Evolutionary conservation across 2,329 filamentous ascomycete species (phyloP).

Genomic region (Monascus ruber): DNA sequence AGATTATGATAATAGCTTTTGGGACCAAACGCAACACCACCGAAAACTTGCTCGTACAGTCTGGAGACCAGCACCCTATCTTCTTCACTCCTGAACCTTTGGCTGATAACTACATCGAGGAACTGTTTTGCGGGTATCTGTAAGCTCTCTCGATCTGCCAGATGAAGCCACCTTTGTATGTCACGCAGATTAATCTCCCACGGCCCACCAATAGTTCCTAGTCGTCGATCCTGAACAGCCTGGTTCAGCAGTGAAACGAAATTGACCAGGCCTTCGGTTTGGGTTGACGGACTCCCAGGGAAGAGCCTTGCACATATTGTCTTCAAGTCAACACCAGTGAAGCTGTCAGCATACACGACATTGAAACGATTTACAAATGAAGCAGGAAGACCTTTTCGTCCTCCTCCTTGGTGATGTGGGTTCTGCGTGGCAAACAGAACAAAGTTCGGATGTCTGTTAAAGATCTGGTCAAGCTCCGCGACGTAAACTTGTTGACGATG

Average conservation of each 20-base stretch:
- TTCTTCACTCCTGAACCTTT: slow-evolving; percentile 64
- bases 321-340: slow-evolving; percentile 67
- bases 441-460: slow-evolving; percentile 79
- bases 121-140: slow-evolving; percentile 61
- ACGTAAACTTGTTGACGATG: slow-evolving; percentile 94
- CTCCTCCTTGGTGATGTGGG: slow-evolving; percentile 91
- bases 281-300: slow-evolving; percentile 47
- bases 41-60: slow-evolving; percentile 58
- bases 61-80: slow-evolving; percentile 57
- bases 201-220: slow-evolving; percentile 55
- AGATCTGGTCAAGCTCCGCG: slow-evolving; percentile 87
- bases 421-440: slow-evolving; percentile 96
- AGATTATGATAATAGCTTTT: slow-evolving; percentile 62
- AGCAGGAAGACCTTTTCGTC: slow-evolving; percentile 82
- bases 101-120: slow-evolving; percentile 69
- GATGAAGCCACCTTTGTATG: slow-evolving; percentile 72
- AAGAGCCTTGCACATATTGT: slow-evolving; percentile 73
- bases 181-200: slow-evolving; percentile 97
- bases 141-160: slow-evolving; percentile 51
- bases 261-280: slow-evolving; percentile 57
- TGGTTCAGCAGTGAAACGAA: slow-evolving; percentile 75
- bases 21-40: slow-evolving; percentile 29
- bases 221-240: slow-evolving; percentile 46
- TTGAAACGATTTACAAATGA: slow-evolving; percentile 98
- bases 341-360: slow-evolving; percentile 90